phyloP scores from a whole-genome alignment of 2,329 filamentous ascomycete genomes.

The Pyrenophora seminiperda region DNA sequence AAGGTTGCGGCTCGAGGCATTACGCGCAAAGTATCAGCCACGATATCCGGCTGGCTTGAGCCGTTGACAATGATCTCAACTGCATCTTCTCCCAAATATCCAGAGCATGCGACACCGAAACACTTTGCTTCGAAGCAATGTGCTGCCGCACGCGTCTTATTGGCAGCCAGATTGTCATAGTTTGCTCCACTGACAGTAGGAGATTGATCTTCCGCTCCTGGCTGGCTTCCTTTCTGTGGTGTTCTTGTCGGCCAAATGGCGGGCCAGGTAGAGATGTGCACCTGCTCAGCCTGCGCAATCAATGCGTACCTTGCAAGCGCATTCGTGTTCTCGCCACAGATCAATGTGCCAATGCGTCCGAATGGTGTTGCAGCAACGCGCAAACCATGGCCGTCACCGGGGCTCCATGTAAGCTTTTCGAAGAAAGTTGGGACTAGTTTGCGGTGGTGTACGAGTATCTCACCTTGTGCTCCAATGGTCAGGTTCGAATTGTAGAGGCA shows the following conservation, averaged over 20 bases:
- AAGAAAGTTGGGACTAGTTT: slow-evolving; percentile 63
- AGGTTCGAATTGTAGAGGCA: slow-evolving; percentile 60
- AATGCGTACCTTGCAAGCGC: slow-evolving; percentile 59
- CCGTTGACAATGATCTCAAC: slow-evolving; percentile 45
- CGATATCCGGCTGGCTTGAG: slow-evolving; percentile 31
- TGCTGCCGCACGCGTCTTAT: slow-evolving; percentile 58
- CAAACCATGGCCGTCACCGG: slow-evolving; percentile 59
- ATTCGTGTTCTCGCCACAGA: slow-evolving; percentile 65
- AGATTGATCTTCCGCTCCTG: neutral
- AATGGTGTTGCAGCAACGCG: slow-evolving; percentile 53
- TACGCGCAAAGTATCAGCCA: slow-evolving; percentile 43
- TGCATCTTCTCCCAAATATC: slow-evolving; percentile 49
- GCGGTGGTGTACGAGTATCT: slow-evolving; percentile 58
- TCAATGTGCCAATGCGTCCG: slow-evolving; percentile 57
- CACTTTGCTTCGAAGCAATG: slow-evolving; percentile 65
- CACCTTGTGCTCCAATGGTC: slow-evolving; percentile 52
- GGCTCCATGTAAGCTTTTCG: slow-evolving; percentile 61
- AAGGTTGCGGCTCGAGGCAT: slow-evolving; percentile 55
- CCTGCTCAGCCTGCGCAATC: slow-evolving; percentile 61
- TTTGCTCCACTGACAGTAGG: slow-evolving; percentile 33
- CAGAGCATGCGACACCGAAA: slow-evolving; percentile 59
- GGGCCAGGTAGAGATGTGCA: slow-evolving; percentile 63
- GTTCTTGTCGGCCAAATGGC: slow-evolving; percentile 59
- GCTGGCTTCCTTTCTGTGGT: neutral
- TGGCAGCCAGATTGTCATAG: slow-evolving; percentile 61